Evolutionary conservation across 352 stramenopile species (phyloP).

Genomic region (Pythium monospermum): DNA sequence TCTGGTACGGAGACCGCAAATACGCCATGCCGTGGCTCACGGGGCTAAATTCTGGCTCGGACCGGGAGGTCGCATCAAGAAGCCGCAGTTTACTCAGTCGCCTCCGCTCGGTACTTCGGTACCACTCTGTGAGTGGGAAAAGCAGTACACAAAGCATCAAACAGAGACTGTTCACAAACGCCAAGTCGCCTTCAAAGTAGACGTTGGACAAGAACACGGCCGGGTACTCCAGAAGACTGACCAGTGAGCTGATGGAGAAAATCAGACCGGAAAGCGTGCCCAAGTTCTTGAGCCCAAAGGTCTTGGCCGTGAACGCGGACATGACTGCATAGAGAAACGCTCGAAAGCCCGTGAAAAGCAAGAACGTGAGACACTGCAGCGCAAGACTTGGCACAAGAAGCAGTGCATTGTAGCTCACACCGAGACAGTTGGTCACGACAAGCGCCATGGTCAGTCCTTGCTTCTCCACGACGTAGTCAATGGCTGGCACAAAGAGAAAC

Average conservation of each 20-base stretch:
- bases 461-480: constrained; percentile 80
- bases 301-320: constrained; percentile 83
- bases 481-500: constrained; percentile 80
- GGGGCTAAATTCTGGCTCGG: constrained; percentile 14
- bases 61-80: constrained; percentile 10
- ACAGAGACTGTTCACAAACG: constrained; percentile 40
- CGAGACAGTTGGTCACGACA: constrained; percentile 66
- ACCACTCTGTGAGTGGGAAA: constrained; percentile 59
- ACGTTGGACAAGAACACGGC: constrained; percentile 68
- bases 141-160: constrained; percentile 51
- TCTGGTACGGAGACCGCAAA: constrained; percentile 38
- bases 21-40: constrained; percentile 50
- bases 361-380: constrained; percentile 67
- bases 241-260: constrained; percentile 70
- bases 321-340: constrained; percentile 86
- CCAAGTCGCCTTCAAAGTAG: constrained; percentile 55
- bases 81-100: constrained; percentile 29
- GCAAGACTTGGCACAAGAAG: constrained; percentile 58
- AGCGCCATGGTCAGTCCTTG: constrained; percentile 57
- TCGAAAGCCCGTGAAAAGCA: constrained; percentile 79
- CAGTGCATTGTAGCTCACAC: constrained; percentile 69
- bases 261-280: constrained; percentile 79
- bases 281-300: constrained; percentile 82
- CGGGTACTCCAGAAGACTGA: constrained; percentile 75
- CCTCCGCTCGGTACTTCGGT: constrained; percentile 35